Base-by-base conservation (phyloP, 2,329 filamentous ascomycete species). In the Fusarium torulosum region DNA sequence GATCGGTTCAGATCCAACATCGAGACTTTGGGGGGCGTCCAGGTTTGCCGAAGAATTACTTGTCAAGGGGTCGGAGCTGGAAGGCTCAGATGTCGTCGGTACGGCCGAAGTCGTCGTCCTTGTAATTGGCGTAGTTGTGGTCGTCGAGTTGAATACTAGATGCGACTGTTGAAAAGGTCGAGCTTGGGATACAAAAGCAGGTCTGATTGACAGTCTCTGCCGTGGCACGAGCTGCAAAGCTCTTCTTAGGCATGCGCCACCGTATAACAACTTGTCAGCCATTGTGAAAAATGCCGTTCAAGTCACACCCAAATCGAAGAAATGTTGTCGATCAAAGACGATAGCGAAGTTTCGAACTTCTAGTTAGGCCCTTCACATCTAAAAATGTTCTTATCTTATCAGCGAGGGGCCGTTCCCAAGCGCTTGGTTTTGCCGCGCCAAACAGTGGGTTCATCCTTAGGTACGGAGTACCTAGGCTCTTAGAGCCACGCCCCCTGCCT, bases 241-340 rank as follows among this genome's bases (percentile, higher is more conserved):
- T 53, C 72, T 73, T 40, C 71, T 70, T 38, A 79, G 50, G 49
- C 73, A 78, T 47, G 59, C 67, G 37, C 71, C 53, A 53, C 74
- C 74, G 21, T 69, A 49, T 46, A 77, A 43, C n/a, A 77, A 63
- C 45, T 69, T 72, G 17, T 70, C 60, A 20, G 71, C 66, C 76
- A 78, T 53, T 9, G 15, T 76, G 33, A 13, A 27, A 40, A 31
- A 19, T 35, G 27, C 17, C 19, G 25, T 44, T 27, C 35, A 29
- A 38, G 41, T 25, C 10, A 37, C 45, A 27, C 33, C 17, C 42
- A 33, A 50, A 31, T 37, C 33, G 19, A 23, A 43, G 38, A 38
- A n/a, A 55, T n/a, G 13, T 19, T 41, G n/a, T 19, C 27, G 25
- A 20, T 13, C 6, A 35, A 29, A 53, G 17, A 19, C 20, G 15